Evolutionary conservation across 2,329 filamentous ascomycete species (phyloP).

Genomic region (Botrytis fragariae): DNA sequence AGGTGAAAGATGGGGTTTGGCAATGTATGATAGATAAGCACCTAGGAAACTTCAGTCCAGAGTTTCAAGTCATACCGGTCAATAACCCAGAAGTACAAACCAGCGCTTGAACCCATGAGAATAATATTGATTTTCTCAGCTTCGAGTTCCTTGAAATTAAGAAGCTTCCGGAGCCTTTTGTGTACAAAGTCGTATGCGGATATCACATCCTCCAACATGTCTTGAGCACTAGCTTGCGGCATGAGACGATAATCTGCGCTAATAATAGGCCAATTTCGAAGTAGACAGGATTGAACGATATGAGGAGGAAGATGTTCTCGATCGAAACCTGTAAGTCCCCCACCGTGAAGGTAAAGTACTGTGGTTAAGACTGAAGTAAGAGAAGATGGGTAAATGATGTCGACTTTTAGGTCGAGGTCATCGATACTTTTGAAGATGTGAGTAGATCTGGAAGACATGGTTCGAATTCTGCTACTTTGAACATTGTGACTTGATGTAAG

Average conservation of each 20-base stretch:
- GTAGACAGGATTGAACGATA: neutral
- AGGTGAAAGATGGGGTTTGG: neutral
- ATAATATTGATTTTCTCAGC: neutral
- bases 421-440: neutral
- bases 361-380: neutral
- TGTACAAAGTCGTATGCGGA: neutral
- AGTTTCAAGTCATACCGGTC: neutral
- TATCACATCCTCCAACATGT: constrained; percentile 2
- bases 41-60: neutral
- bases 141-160: neutral
- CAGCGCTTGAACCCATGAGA: constrained; percentile 8
- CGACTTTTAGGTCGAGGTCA: neutral
- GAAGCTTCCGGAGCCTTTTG: neutral
- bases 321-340: neutral
- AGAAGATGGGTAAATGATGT: neutral
- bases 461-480: neutral
- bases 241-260: constrained; percentile 1
- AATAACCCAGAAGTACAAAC: neutral
- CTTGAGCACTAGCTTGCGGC: neutral
- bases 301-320: neutral
- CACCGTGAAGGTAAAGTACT: neutral
- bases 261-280: neutral
- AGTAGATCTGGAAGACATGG: neutral
- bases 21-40: neutral
- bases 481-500: neutral